Evolutionary conservation across 2,329 filamentous ascomycete species (phyloP).

Genomic region (Leptographium wingfieldii): DNA sequence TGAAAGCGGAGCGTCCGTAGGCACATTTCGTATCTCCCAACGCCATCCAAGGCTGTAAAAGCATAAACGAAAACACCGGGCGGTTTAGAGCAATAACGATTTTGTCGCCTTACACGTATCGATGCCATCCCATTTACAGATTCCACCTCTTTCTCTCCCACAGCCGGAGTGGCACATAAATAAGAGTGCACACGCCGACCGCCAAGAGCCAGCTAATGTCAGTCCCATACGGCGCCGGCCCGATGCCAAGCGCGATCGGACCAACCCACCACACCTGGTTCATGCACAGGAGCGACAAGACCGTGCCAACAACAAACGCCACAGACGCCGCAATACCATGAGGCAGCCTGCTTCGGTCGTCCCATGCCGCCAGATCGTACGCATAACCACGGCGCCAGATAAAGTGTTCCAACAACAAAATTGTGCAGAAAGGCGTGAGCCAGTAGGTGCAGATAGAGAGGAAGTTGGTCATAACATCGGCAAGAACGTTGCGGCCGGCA

Average conservation of each 20-base stretch:
- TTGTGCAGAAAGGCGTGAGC: conserved; percentile 6
- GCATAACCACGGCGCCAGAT: conserved; percentile 8
- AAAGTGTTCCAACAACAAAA: conserved; percentile 9
- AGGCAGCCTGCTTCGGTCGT: conserved; percentile 4
- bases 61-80: too few species aligned
- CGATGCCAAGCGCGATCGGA: conserved; percentile 5
- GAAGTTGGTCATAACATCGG: conserved; percentile 10
- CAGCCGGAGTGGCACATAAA: conserved; percentile 3
- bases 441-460: conserved; percentile 10
- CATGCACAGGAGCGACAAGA: conserved; percentile 7
- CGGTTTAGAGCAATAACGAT: not conserved
- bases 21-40: too few species aligned
- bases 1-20: too few species aligned
- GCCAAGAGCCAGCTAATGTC: conserved; percentile 8
- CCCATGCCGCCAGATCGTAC: conserved; percentile 7
- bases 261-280: conserved; percentile 9
- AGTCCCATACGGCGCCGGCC: not conserved
- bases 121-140: not conserved
- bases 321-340: conserved; percentile 7
- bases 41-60: too few species aligned
- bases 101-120: not conserved
- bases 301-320: conserved; percentile 5
- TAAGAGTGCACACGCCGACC: not conserved
- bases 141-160: conserved; percentile 6
- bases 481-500: conserved; percentile 8